A percentile compares a stretch with the other conserved stretches of the same genome.
Evolutionary conservation across 192 early-diverging fungal genomes (phyloP).

Genomic region (Piromyces sp.): DNA sequence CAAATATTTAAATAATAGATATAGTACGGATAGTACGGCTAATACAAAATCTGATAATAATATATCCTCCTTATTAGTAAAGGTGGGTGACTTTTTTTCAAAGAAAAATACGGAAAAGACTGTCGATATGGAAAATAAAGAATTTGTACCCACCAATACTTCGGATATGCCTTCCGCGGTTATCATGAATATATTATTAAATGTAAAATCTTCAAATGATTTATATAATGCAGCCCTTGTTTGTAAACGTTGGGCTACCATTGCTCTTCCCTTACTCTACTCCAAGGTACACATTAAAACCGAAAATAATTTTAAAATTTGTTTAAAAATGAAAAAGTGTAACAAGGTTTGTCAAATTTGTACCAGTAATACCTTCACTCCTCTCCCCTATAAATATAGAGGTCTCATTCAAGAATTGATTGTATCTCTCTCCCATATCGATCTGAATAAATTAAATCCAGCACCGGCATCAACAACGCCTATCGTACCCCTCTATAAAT

Average conservation of each 20-base stretch:
- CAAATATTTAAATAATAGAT: background rate
- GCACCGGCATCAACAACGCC: background rate
- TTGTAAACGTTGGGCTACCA: background rate
- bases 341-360: background rate
- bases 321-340: background rate
- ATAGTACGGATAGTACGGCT: background rate
- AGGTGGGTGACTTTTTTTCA: background rate
- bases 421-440: background rate
- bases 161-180: background rate
- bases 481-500: background rate
- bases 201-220: background rate
- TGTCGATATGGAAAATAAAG: background rate
- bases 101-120: background rate
- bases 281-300: background rate
- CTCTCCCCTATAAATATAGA: background rate
- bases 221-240: background rate
- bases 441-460: background rate
- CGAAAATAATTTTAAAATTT: background rate
- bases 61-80: background rate
- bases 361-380: background rate
- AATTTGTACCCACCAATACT: background rate
- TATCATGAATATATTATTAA: background rate
- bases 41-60: background rate
- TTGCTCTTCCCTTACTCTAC: background rate
- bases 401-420: background rate